Base-by-base conservation (phyloP, 257 asterid species). In the Eucommia ulmoides region DNA sequence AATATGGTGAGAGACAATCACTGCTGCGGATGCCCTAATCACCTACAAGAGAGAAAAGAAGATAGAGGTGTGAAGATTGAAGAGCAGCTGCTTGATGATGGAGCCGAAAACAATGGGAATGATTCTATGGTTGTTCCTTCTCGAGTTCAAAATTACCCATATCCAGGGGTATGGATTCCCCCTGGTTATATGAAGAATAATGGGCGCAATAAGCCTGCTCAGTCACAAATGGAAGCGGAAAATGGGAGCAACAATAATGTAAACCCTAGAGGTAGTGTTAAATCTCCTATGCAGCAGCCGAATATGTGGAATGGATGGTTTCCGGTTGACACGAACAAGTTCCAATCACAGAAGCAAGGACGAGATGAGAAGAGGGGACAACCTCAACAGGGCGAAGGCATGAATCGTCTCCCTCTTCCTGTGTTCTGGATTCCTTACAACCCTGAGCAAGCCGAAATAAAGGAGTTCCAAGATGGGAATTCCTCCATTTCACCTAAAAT, bases 391-490 rank as follows among this genome's bases (percentile, higher is more conserved):
- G 67, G 59, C 53, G 63, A 24, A 20, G 67, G 42, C 4, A 58
- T 56, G 55, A 45, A 45, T 24, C 54, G 22, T 14, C 50, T 71
- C 18, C 84, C 80, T 18, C 77, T 67, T 56, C 95, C 83, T 6
- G 16, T 71, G 7, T 33, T 74, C 45, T 82, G 83, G 91, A 67
- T 77, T 61, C 95, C 95, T 56, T 67, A 67, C 21, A 68, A 65
- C 41, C 69, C 70, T 0, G 72, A 54, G 35, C 73, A 63, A 20
- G 53, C 11, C 35, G 56, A 45, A 17, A 58, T 14, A 3, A 63
- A 49, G 41, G 59, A 53, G 7, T 33, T 33, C 1, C 29, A 51
- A 50, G 63, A 23, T 51, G 25, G 49, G 1, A 53, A 49, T 49
- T 20, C 1, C n/a, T 44, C 35, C 25, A n/a, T 5, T n/a, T 35